Evolutionary conservation across 352 stramenopile genomes (phyloP).

Genomic region (Globisporangium orthogonon): DNA sequence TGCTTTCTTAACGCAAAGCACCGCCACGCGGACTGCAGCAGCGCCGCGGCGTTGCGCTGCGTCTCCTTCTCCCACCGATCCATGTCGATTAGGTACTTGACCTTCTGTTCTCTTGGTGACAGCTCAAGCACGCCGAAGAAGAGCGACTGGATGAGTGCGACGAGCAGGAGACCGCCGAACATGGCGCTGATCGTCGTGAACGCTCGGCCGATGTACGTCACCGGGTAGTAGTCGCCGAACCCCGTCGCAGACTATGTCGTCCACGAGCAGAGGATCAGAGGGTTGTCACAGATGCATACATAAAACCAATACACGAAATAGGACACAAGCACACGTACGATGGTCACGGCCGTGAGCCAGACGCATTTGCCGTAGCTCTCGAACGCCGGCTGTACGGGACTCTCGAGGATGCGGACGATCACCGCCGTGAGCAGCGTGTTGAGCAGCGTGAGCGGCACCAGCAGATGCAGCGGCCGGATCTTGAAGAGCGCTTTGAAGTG

Average conservation of each 20-base stretch:
- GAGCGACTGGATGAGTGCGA: conserved; percentile 67
- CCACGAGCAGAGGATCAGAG: background rate
- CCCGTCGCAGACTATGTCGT: conserved; percentile 45
- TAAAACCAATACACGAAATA: too few species aligned
- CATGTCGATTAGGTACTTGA: conserved; percentile 64
- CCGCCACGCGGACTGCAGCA: conserved; percentile 46
- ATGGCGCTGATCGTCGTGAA: conserved; percentile 61
- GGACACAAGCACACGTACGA: conserved; percentile 28
- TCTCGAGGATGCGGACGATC: conserved; percentile 70
- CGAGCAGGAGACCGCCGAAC: conserved; percentile 60
- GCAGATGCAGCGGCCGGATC: conserved; percentile 45
- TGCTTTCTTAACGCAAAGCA: background rate
- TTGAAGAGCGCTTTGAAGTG: conserved; percentile 81
- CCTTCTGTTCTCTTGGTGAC: conserved; percentile 46
- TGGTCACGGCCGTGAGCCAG: conserved; percentile 61
- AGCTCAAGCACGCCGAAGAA: conserved; percentile 77
- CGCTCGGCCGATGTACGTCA: conserved; percentile 52
- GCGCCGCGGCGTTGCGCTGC: conserved; percentile 25
- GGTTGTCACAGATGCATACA: background rate
- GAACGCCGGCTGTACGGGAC: conserved; percentile 50
- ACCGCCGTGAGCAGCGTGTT: conserved; percentile 55
- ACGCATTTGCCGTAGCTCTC: conserved; percentile 68
- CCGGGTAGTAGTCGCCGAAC: conserved; percentile 66
- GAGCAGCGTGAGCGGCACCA: conserved; percentile 50
- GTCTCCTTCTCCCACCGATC: conserved; percentile 46